Percentiles rank a stretch among this genome's conserved stretches.
phyloP scores from a whole-genome alignment of 2,329 filamentous ascomycete species.

The Pseudopithomyces chartarum region DNA sequence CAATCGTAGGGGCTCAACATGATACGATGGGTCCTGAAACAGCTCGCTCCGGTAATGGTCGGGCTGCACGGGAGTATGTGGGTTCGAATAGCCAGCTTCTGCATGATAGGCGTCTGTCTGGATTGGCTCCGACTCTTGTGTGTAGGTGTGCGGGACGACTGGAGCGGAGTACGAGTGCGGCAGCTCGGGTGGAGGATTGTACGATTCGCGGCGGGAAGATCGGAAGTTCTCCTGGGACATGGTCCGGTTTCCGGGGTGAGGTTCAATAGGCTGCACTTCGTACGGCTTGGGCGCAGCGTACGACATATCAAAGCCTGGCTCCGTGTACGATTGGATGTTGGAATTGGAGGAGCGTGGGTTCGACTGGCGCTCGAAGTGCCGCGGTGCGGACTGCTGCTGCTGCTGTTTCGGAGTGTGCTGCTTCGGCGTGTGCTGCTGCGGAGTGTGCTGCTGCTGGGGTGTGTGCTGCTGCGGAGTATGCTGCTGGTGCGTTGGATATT shows the following conservation, averaged over 20 bases:
- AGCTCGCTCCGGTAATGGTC: slow-evolving; percentile 20
- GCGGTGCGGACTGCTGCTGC: slow-evolving; percentile 14
- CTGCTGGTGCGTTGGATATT: slow-evolving; percentile 33
- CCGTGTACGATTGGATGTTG: slow-evolving; percentile 23
- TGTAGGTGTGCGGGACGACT: slow-evolving; percentile 41
- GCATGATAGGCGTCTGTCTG: slow-evolving; percentile 25
- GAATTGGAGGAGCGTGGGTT: slow-evolving; percentile 30
- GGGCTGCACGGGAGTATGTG: slow-evolving; percentile 15
- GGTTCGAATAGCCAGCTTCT: slow-evolving; percentile 13
- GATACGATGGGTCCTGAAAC: slow-evolving; percentile 38
- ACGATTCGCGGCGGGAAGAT: slow-evolving; percentile 25
- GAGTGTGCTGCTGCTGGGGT: slow-evolving; percentile 5
- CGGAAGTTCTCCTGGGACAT: slow-evolving; percentile 37
- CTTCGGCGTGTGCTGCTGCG: background rate
- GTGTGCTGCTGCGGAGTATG: slow-evolving; percentile 6
- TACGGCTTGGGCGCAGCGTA: slow-evolving; percentile 45
- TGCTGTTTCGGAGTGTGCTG: slow-evolving; percentile 27
- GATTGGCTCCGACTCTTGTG: slow-evolving; percentile 25
- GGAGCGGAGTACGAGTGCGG: slow-evolving; percentile 54
- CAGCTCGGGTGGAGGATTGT: slow-evolving; percentile 35
- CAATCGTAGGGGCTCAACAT: slow-evolving; percentile 41
- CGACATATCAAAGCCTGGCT: slow-evolving; percentile 41
- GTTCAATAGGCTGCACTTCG: slow-evolving; percentile 38
- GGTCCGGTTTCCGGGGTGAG: slow-evolving; percentile 19
- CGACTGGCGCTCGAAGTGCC: slow-evolving; percentile 21